Evolutionary conservation across 345 rosid species (phyloP).

Genomic region (Capsella bursapastoris): DNA sequence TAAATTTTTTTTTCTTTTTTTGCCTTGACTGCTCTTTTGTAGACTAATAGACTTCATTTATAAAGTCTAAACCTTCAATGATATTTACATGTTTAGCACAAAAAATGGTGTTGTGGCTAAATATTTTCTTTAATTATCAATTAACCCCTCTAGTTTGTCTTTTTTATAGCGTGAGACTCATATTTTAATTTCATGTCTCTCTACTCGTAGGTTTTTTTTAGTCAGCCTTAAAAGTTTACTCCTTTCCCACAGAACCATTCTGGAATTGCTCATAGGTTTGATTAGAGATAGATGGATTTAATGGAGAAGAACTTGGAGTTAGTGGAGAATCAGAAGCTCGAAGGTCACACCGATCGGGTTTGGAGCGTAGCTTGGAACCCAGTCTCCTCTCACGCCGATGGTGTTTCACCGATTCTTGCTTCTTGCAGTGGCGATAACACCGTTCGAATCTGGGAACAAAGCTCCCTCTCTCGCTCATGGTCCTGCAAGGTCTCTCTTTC

Average conservation of each 20-base stretch:
- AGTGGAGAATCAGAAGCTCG: conserved; percentile 68
- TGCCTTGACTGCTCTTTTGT: too few relatives aligned
- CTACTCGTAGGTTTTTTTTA: neutral
- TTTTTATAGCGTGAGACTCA: too few relatives aligned
- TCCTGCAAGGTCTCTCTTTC: conserved; percentile 71
- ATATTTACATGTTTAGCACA: too few relatives aligned
- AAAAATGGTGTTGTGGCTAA: too few relatives aligned
- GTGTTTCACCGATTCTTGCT: conserved; percentile 59
- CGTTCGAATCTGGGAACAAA: conserved; percentile 89
- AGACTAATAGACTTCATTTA: too few relatives aligned
- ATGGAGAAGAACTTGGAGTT: conserved; percentile 55
- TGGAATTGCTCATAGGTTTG: neutral
- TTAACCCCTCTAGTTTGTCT: too few relatives aligned
- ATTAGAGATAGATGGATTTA: conserved; percentile 49
- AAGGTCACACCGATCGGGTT: conserved; percentile 89
- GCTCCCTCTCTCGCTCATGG: conserved; percentile 64
- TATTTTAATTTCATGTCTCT: too few relatives aligned
- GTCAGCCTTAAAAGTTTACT: neutral
- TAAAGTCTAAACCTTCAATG: too few relatives aligned
- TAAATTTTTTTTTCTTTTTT: too few relatives aligned
- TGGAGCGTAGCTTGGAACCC: conserved; percentile 97
- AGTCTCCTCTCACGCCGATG: conserved; percentile 47
- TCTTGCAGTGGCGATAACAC: conserved; percentile 96
- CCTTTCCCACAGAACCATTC: neutral
- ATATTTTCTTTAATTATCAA: too few relatives aligned